Conservation (phyloP, 164 flowering plant species). For the Nymphaea thermarum region DNA sequence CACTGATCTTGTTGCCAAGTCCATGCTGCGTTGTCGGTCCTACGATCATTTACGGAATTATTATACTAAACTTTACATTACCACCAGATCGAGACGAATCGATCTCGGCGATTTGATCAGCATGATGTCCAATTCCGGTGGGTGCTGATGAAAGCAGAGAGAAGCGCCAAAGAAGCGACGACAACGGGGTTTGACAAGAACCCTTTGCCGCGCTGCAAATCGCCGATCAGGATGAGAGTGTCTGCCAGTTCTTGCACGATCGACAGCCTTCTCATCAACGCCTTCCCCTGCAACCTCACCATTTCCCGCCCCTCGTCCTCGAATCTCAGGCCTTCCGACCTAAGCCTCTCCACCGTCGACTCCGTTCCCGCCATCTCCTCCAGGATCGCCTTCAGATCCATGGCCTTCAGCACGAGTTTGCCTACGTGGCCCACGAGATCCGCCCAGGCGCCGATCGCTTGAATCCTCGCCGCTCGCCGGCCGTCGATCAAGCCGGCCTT, state of each 20-base stretch:
- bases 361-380: constrained; percentile 35
- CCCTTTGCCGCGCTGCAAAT: constrained; percentile 67
- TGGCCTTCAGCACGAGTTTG: constrained; percentile 50
- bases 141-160: constrained; percentile 83
- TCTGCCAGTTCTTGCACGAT: constrained; percentile 80
- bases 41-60: no score
- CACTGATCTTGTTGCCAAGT: no score
- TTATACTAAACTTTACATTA: no score
- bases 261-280: constrained; percentile 54
- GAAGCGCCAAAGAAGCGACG: constrained; percentile 57
- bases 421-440: constrained; percentile 76
- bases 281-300: constrained; percentile 44
- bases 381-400: constrained; percentile 40
- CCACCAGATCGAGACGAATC: no score
- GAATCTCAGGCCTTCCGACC: constrained; percentile 18
- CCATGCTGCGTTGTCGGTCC: no score
- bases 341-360: constrained; percentile 26
- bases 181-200: constrained; percentile 38
- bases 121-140: constrained; percentile 95
- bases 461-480: constrained; percentile 23
- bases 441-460: constrained; percentile 68
- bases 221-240: constrained; percentile 66
- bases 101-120: constrained; percentile 16
- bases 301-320: constrained; percentile 22
- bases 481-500: constrained; percentile 67